Base-by-base conservation (phyloP, 2,329 filamentous ascomycete genomes). In the Lachnellula arida region DNA sequence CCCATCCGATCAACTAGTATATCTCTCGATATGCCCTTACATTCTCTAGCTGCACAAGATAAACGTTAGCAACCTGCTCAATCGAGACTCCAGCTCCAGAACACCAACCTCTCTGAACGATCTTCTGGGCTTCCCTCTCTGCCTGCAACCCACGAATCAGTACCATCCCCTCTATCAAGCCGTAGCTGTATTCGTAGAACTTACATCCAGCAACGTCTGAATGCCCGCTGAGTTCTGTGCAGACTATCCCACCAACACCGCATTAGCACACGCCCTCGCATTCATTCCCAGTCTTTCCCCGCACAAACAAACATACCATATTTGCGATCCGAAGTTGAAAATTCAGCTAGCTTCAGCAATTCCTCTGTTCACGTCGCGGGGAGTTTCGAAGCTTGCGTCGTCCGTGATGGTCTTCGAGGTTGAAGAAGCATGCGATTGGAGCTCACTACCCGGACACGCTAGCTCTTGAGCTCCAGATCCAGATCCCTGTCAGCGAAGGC, bases 141-240 rank as follows among this genome's bases (percentile, higher is more conserved):
- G 94, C 92, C 93, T 97, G 63, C 53, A 47, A 15, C 14, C 37
- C 32, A 11, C 46, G 49, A 12, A 70, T 79, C 64, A 78, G 73
- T 71, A 68, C 59, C 46, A 14, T 39, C 17, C 42, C 35, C 23
- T 32, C 51, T 39, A 51, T 54, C 37, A 7, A 42, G 39, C 9
- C 39, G 17, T 17, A 19, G 15, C 39, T 8, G 17, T 42, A 7
- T 42, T 42, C 39, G 39, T 11, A 42, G 39, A 51, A 67, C 88
- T 70, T 88, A 99, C 94, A 78, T 97, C 94, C 77, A 99, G 91
- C 71, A 99, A 86, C 72, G 93, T 97, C 78, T 97, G 93, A 73
- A 99, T 99, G 75, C 94, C 94, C 70, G 90, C 87, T 65, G 94
- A 97, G 81, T 97, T 97, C 79, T 97, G 94, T 72, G 93, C 94